Base-by-base conservation (phyloP, 495 filamentous ascomycete genomes). In the Jackrogersella multiformis region DNA sequence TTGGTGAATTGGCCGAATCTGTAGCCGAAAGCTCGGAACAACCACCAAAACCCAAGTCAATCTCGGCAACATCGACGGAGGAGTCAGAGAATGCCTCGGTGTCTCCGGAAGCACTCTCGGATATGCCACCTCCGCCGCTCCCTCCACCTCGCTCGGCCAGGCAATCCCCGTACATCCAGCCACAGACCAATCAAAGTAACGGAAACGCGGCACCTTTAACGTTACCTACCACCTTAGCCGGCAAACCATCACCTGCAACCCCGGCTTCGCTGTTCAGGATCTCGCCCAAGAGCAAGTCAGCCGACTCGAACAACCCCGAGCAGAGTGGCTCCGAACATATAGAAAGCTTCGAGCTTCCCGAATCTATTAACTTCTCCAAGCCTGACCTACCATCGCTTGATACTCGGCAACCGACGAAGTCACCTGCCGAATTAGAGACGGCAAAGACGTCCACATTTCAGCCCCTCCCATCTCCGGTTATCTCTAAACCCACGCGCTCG, bases 211-310 rank as follows among this genome's bases (percentile, higher is more conserved):
- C 44, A 9, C 64, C 68, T 34, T 48, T 60, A 23, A 30, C 70
- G 13, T 61, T 58, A 23, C 24, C 72, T 5, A 69, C 71, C 42
- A 49, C 74, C 13, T 64, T 76, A 6, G 72, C 74, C 5, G 76
- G 76, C 4, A 71, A 77, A 7, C 76, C 76, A 28, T 84, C 83
- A 7, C 89, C 92, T 13, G 92, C 90, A 16, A 95, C 92, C 1
- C 92, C 92, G 0, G 91, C 92, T 13, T 93, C 92, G n/a, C 75
- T 96, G 61, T 94, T 96, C 88, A 90, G 87, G 51, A 68, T 83
- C 26, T 82, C 82, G 20, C 82, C 84, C 9, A 79, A 72, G 49
- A 76, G 75, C 30, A 79, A 71, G 53, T 61, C 73, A 0, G 62
- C 72, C 2, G 66, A 71, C 21, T 61, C 71, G 38, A 75, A 70